phyloP scores from a whole-genome alignment of 495 filamentous ascomycete species.

The Xylaria intraflava region DNA sequence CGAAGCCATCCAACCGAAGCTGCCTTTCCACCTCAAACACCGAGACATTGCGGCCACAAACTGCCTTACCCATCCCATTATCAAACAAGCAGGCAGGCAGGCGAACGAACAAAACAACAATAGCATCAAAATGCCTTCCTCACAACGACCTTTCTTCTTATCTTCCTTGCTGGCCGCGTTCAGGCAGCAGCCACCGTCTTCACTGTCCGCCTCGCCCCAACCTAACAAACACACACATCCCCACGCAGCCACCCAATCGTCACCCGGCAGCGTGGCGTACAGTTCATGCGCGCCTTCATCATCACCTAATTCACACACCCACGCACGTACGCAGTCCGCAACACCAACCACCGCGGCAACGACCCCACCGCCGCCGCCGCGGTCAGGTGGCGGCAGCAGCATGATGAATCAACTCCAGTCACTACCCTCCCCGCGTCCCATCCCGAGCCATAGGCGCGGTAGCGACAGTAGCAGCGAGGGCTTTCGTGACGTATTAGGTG shows the following conservation, averaged over 20 bases:
- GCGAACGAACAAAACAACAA: not conserved
- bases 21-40: not conserved
- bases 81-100: not conserved
- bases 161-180: conserved; percentile 83
- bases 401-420: conserved; percentile 38
- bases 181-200: conserved; percentile 42
- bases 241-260: conserved; percentile 16
- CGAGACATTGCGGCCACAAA: not conserved
- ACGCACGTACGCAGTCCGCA: conserved; percentile 15
- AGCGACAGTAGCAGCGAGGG: conserved; percentile 73
- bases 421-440: conserved; percentile 38
- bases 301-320: conserved; percentile 18
- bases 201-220: conserved; percentile 31
- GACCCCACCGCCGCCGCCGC: conserved; percentile 28
- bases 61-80: not conserved
- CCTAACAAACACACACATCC: conserved; percentile 38
- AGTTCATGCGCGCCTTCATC: conserved; percentile 33
- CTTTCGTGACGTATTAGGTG: conserved; percentile 68
- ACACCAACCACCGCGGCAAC: conserved; percentile 25
- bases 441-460: conserved; percentile 51
- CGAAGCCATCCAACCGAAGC: not conserved
- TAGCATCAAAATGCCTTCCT: conserved; percentile 47
- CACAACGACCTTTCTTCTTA: conserved; percentile 74
- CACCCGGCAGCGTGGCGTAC: conserved; percentile 36
- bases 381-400: conserved; percentile 21